These are phyloP conservation scores for Mycena maculata DNA, from an alignment of 768 basidiomycete species.

Conservation along the genomic window DNA sequence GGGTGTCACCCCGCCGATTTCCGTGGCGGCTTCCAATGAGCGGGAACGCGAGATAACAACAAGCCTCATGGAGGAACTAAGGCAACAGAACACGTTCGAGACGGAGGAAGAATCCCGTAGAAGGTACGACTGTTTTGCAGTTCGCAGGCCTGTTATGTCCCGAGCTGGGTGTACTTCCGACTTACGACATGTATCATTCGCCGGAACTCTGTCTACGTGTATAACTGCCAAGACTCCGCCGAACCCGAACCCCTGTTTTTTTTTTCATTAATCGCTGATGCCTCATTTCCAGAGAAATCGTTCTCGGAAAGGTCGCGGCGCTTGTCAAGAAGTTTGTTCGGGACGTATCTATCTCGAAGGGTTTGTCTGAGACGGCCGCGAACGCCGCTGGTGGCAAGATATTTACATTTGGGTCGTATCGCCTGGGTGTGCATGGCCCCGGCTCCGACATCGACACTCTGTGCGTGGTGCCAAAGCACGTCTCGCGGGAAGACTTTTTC, in stretches of 20 bases:
- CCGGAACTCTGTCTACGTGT: neutral
- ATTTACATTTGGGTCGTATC: slow-evolving; percentile 98
- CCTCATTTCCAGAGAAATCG: slow-evolving; percentile 76
- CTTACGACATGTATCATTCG: slow-evolving; percentile 2
- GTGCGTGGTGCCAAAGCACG: slow-evolving; percentile 95
- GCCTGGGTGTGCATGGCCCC: slow-evolving; percentile 96
- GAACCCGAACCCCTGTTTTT: neutral
- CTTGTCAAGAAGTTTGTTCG: slow-evolving; percentile 95
- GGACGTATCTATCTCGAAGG: slow-evolving; percentile 78
- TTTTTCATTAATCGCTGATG: neutral
- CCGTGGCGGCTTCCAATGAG: slow-evolving; percentile 74
- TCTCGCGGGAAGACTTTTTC: slow-evolving; percentile 98
- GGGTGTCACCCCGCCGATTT: slow-evolving; percentile 90
- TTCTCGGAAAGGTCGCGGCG: slow-evolving; percentile 88
- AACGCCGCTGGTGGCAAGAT: slow-evolving; percentile 96
- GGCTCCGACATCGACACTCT: slow-evolving; percentile 97
- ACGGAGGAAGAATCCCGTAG: slow-evolving; percentile 87
- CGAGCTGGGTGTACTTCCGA: neutral
- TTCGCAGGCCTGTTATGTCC: too few species aligned
- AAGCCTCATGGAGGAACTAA: slow-evolving; percentile 91
- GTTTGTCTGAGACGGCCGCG: slow-evolving; percentile 89
- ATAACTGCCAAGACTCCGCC: neutral
- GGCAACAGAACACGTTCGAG: slow-evolving; percentile 88
- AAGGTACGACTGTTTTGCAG: slow-evolving; percentile 66
- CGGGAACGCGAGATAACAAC: slow-evolving; percentile 86